phyloP scores from a whole-genome alignment of 805 yeast genomes.

The Nakazawaea ambrosiae region DNA sequence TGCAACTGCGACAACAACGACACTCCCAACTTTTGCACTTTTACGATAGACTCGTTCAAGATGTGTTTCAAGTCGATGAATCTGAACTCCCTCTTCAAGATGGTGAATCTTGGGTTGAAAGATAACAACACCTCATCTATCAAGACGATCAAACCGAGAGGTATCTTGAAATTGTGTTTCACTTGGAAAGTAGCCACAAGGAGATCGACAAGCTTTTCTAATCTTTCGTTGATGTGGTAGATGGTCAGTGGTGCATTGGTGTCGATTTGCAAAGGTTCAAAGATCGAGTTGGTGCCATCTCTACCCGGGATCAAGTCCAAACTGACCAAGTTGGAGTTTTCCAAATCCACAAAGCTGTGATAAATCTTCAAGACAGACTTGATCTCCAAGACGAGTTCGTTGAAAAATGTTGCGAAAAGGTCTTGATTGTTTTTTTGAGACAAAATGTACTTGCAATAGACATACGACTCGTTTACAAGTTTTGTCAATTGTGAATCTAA shows the following conservation, averaged over 20 bases:
- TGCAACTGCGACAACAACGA: constrained; percentile 30
- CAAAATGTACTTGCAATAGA: constrained; percentile 49
- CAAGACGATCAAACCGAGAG: constrained; percentile 50
- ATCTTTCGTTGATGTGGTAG: constrained; percentile 42
- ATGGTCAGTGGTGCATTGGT: constrained; percentile 47
- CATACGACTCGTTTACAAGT: constrained; percentile 42
- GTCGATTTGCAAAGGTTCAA: constrained; percentile 51
- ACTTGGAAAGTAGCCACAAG: constrained; percentile 39
- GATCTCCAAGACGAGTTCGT: constrained; percentile 42
- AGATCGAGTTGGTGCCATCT: constrained; percentile 12
- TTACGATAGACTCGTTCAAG: constrained; percentile 35
- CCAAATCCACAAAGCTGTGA: constrained; percentile 49
- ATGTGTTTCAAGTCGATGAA: constrained; percentile 40
- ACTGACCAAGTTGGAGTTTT: constrained; percentile 32
- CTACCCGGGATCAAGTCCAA: background rate
- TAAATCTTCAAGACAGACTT: constrained; percentile 51
- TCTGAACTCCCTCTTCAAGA: constrained; percentile 53
- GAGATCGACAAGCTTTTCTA: constrained; percentile 38
- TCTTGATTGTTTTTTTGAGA: constrained; percentile 39
- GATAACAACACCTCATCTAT: constrained; percentile 49
- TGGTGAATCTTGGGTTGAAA: constrained; percentile 46
- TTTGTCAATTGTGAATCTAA: constrained; percentile 28
- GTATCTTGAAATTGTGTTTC: constrained; percentile 43
- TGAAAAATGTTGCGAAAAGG: constrained; percentile 39
- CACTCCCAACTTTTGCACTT: constrained; percentile 39